Conservation (phyloP, 305 asterid species). For the Caryopteris hybrid region DNA sequence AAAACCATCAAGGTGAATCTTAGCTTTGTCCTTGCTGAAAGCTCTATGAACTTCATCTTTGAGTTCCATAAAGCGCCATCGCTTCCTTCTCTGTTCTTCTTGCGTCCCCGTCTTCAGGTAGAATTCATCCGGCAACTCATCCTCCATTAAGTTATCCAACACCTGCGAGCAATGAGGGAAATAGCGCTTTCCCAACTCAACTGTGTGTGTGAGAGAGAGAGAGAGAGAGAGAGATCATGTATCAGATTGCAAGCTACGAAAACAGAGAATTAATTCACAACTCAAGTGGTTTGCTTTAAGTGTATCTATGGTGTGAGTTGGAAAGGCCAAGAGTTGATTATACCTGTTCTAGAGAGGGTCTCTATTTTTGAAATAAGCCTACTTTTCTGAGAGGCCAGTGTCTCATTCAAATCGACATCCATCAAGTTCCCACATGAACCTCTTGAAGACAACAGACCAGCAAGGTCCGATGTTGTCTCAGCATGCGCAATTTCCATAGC, state of each 20-base stretch:
- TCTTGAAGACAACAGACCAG: slow-evolving; percentile 45
- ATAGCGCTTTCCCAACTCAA: slow-evolving; percentile 58
- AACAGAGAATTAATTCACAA: not conserved
- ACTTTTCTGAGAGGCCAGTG: slow-evolving; percentile 44
- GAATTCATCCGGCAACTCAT: slow-evolving; percentile 44
- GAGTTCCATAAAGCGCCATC: slow-evolving; percentile 51
- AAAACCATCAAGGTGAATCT: slow-evolving; percentile 44
- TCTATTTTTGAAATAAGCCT: slow-evolving; percentile 51
- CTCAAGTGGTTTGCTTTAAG: not conserved
- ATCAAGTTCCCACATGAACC: slow-evolving; percentile 56
- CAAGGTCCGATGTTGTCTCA: slow-evolving; percentile 50
- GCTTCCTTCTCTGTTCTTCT: slow-evolving; percentile 56
- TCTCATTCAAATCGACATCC: slow-evolving; percentile 75
- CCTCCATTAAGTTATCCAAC: slow-evolving; percentile 67
- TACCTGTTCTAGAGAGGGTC: slow-evolving; percentile 70
- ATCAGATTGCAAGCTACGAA: not conserved
- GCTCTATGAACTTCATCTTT: slow-evolving; percentile 61
- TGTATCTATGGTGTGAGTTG: not conserved
- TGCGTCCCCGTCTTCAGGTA: slow-evolving; percentile 63
- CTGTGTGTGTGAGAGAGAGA: slow-evolving; percentile 28
- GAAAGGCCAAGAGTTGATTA: not conserved
- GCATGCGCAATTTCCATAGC: slow-evolving; percentile 82
- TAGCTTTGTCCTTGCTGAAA: slow-evolving; percentile 66
- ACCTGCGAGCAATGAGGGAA: slow-evolving; percentile 75
- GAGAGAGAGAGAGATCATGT: not conserved